A percentile compares a stretch with the other conserved stretches of the same genome.
phyloP scores from a whole-genome alignment of 306 rosid species.

The Erythrophleum fordii region DNA sequence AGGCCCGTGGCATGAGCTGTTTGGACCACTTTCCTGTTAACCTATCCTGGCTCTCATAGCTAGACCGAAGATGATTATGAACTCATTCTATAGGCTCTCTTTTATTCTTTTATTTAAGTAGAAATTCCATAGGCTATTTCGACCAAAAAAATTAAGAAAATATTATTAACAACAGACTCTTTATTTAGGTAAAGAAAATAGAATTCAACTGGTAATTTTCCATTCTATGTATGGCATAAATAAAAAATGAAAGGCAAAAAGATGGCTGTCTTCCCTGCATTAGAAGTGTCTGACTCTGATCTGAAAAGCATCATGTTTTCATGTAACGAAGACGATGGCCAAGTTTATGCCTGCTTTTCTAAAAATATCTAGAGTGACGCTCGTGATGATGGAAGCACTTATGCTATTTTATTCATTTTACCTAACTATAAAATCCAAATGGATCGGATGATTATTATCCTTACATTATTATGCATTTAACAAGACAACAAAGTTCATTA shows the following conservation, averaged over 20 bases:
- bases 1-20: slow-evolving; percentile 23
- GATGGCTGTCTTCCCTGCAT: neutral
- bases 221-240: neutral
- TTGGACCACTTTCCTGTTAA: slow-evolving; percentile 39
- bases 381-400: slow-evolving; percentile 52
- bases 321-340: neutral
- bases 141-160: neutral
- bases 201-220: neutral
- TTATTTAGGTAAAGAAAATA: neutral
- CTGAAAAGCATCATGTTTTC: slow-evolving; percentile 5
- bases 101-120: too few species aligned
- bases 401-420: slow-evolving; percentile 41
- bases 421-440: slow-evolving; percentile 35
- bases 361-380: slow-evolving; percentile 66
- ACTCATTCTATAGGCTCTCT: neutral
- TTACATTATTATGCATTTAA: slow-evolving; percentile 29
- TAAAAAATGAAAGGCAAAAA: neutral
- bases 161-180: neutral
- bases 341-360: slow-evolving; percentile 37
- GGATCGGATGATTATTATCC: slow-evolving; percentile 31
- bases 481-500: slow-evolving; percentile 30
- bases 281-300: slow-evolving; percentile 1
- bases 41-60: neutral
- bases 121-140: neutral
- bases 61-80: neutral